These are phyloP conservation scores for Xylaria telfairii DNA, from an alignment of 495 filamentous ascomycete species.

Conservation along the genomic window DNA sequence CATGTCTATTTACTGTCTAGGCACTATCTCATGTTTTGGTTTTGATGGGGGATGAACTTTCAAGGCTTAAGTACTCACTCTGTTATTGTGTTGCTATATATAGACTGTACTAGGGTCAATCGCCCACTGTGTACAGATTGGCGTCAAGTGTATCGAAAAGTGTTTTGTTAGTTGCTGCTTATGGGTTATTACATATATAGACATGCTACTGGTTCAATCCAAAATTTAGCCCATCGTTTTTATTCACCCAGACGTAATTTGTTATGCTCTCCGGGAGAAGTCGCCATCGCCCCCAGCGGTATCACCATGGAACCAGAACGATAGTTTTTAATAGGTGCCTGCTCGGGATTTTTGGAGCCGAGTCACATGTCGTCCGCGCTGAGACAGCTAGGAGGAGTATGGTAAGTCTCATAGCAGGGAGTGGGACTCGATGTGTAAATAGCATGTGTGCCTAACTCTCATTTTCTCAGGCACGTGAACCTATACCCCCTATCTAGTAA, in stretches of 20 bases:
- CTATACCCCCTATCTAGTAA: no score
- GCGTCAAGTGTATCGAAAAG: conserved; percentile 24
- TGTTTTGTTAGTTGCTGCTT: conserved; percentile 10
- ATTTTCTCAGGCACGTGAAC: no score
- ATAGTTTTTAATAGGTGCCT: no score
- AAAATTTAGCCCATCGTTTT: background rate
- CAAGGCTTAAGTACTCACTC: background rate
- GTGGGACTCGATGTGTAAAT: no score
- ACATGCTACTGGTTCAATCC: conserved; percentile 1
- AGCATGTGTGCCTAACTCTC: no score
- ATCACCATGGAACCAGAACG: no score
- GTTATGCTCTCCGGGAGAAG: no score
- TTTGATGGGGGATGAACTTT: background rate
- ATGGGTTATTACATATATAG: background rate
- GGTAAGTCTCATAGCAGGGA: no score
- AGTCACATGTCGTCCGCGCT: no score
- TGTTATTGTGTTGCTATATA: background rate
- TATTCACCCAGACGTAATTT: background rate
- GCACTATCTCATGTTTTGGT: background rate
- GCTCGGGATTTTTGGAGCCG: no score
- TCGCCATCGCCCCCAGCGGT: no score
- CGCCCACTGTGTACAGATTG: conserved; percentile 13
- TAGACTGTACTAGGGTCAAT: conserved; percentile 23
- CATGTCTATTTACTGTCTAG: background rate
- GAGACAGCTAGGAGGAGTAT: no score